phyloP scores from a whole-genome alignment of 176 grass and related monocot genomes.

The Oryza nivara region DNA sequence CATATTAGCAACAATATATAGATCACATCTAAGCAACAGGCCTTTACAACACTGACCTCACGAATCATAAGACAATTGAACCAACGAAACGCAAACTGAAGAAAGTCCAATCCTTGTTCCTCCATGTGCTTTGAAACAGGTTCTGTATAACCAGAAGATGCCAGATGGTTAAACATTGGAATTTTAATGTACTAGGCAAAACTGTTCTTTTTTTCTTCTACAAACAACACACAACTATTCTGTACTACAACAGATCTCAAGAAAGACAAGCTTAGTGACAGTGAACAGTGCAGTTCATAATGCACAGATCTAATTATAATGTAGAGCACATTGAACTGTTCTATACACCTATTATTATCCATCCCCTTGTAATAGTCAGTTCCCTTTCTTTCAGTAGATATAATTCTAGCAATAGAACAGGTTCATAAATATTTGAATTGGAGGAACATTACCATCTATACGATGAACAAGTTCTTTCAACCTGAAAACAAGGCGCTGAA shows the following conservation, averaged over 20 bases:
- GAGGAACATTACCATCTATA: slow-evolving; percentile 72
- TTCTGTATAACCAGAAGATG: slow-evolving; percentile 56
- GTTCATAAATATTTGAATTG: slow-evolving; percentile 9
- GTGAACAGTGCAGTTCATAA: neutral
- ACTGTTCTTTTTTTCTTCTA: neutral
- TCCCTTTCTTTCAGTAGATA: neutral
- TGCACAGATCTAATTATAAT: neutral
- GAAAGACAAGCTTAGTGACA: neutral
- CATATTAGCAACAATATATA: neutral
- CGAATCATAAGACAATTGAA: slow-evolving; percentile 99
- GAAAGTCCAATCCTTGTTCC: slow-evolving; percentile 95
- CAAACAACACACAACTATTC: neutral
- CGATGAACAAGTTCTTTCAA: slow-evolving; percentile 86
- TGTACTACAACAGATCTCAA: neutral
- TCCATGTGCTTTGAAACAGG: slow-evolving; percentile 95
- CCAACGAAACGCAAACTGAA: slow-evolving; percentile 98
- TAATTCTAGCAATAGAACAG: slow-evolving; percentile 27
- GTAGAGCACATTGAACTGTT: neutral
- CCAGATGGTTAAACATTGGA: neutral
- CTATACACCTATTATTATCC: neutral
- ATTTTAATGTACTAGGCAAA: neutral
- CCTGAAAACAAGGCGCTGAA: slow-evolving; percentile 93
- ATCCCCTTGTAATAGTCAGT: neutral
- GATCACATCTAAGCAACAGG: neutral
- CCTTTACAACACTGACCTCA: slow-evolving; percentile 55